Evolutionary conservation across 495 filamentous ascomycete species (phyloP).

Genomic region (Aspergillus steynii): DNA sequence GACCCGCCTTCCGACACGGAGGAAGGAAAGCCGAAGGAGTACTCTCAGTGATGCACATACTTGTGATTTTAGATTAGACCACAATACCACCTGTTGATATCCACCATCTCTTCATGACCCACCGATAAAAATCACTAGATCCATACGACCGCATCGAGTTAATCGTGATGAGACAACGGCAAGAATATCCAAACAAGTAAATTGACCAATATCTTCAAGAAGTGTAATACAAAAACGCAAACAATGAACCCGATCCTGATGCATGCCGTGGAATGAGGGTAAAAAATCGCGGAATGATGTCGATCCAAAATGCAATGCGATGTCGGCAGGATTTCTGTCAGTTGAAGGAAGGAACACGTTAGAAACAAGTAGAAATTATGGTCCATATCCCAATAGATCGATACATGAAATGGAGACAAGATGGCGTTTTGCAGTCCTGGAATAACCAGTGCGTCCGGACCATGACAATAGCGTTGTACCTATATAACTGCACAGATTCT

Average conservation of each 20-base stretch:
- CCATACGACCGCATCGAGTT: too few relatives aligned
- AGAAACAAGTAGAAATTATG: background rate
- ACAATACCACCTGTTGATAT: background rate
- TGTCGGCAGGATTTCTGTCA: too few relatives aligned
- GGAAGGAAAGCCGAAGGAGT: conserved; percentile 14
- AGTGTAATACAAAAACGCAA: background rate
- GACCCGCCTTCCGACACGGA: conserved; percentile 44
- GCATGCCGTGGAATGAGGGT: background rate
- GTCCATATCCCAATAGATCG: background rate
- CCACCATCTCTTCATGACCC: too few relatives aligned
- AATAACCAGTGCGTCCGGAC: conserved; percentile 2
- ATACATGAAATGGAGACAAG: background rate
- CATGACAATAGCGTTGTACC: conserved; percentile 22
- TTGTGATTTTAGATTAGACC: too few relatives aligned
- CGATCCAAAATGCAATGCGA: too few relatives aligned
- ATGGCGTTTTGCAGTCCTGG: conserved; percentile 8
- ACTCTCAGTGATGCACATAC: background rate
- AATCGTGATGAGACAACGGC: background rate
- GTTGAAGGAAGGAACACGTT: background rate
- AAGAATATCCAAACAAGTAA: background rate
- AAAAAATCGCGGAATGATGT: background rate
- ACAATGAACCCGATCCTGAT: background rate
- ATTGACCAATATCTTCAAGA: background rate
- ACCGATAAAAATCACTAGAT: too few relatives aligned
- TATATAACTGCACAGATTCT: conserved; percentile 25